Evolutionary conservation across 352 stramenopile genomes (phyloP).

Genomic region (Globisporangium radiosum): DNA sequence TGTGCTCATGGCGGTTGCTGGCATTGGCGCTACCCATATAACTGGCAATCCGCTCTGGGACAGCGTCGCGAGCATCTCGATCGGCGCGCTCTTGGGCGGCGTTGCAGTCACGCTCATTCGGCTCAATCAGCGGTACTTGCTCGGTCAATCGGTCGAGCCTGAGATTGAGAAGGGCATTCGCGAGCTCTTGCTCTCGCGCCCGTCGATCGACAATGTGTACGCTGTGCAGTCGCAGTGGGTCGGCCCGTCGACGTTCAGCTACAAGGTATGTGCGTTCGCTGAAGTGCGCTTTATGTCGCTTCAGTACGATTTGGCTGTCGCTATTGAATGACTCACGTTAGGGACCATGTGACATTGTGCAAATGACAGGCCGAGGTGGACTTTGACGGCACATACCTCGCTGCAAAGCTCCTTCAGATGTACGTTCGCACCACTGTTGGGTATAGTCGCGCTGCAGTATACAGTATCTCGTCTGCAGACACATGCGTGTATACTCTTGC

Average conservation of each 20-base stretch:
- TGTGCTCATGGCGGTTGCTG: conserved; percentile 92
- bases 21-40: conserved; percentile 90
- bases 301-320: background rate
- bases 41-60: conserved; percentile 94
- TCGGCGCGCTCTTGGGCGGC: conserved; percentile 90
- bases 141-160: conserved; percentile 94
- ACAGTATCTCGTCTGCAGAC: too few species aligned
- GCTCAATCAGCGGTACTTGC: conserved; percentile 95
- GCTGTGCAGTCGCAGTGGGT: conserved; percentile 97
- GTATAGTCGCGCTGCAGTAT: background rate
- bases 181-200: conserved; percentile 66
- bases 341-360: too few species aligned
- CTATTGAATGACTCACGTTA: background rate
- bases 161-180: conserved; percentile 86
- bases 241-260: conserved; percentile 96
- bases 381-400: conserved; percentile 98
- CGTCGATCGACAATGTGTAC: conserved; percentile 93
- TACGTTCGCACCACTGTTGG: conserved; percentile 18
- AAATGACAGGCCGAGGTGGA: conserved; percentile 91
- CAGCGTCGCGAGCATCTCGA: conserved; percentile 92
- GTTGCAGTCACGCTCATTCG: conserved; percentile 91
- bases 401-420: conserved; percentile 90
- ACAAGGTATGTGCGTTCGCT: conserved; percentile 74
- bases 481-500: too few species aligned
- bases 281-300: too few species aligned